Evolutionary conservation across 2,329 filamentous ascomycete genomes (phyloP), one percentile per base, ranked within the genome.

Genomic region (Scedosporium boydii): DNA sequence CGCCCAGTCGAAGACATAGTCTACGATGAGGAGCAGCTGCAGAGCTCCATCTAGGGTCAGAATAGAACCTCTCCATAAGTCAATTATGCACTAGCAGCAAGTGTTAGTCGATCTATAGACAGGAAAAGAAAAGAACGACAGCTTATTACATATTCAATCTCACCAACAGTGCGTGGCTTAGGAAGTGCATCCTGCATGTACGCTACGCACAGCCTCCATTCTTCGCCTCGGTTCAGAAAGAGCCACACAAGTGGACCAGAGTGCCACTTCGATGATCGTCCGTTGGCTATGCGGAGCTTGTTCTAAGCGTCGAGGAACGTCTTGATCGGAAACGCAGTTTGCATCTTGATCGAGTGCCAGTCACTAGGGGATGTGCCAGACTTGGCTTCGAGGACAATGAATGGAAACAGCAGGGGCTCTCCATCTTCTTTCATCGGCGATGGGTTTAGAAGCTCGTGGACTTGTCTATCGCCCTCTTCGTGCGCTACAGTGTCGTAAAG

Each of bases 1-100:
- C 5, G 63, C 63, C 64, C 63, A 65, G 51, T 65, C 64, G 29
- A 62, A 64, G 41, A 65, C 56, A 44, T 65, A 65, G 21, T 64
- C 64, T 10, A 65, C n/a, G 0, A 65, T 27, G 5, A 65, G 41
- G 2, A 65, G 44, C 2, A 65, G 38, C 12, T 65, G 64, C 4
- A 65, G 53, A 4, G 64, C 61, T 2, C 46, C 61, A 26, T 63
- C 55, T n/a, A 21, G 16, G 4, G 16, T 51, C 5, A 21, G n/a
- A n/a, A 65, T 62, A 7, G 63, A 61, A 4, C 64, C 64, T 6
- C 23, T 10, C 64, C 64, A 65, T 2, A 64, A 34, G 27, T 63
- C 21, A 6, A 60, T 56, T 23, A 65, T 29, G 34, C 41, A 23
- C 63, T 64, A 62, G 3, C 27, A 29, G 6, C 27, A 29, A 29